Evolutionary conservation across 2,329 filamentous ascomycete species (phyloP), one percentile per base, ranked within the genome.

Genomic region (Sporothrix humicola): DNA sequence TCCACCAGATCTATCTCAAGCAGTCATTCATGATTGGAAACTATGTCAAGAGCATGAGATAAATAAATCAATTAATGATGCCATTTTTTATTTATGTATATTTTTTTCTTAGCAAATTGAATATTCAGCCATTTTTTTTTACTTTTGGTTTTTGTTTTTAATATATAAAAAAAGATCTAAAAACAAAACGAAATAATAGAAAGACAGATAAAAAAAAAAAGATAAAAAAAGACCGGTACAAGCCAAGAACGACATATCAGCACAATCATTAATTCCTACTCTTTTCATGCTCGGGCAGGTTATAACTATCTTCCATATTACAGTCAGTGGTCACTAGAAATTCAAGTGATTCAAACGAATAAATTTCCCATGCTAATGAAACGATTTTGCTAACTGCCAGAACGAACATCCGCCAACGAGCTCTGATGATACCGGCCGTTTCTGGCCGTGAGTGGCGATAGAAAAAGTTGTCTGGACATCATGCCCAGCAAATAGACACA

Each of bases 241-340:
- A 26, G 23, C 23, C 23, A 26, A 26, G 23, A 26, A 26, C 23
- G 3, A 26, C 23, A 26, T 26, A 26, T 26, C 23, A 26, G 23
- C 23, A 26, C 23, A 26, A 26, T 26, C 23, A 26, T 26, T 26
- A 26, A 26, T 26, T 26, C 23, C 23, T 26, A 26, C 23, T 26
- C 23, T 26, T 26, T 26, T 26, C 23, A 26, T 26, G 23, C 23
- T 26, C 23, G 23, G 23, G 23, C 23, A 37, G 31, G 31, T 50
- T 5, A 3, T 50, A 56, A 56, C 52, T 9, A 23, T 5, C 7
- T 56, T 20, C 52, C 3, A 15, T 5, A n/a, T 5, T 12, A 31
- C 1, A 37, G 13, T 37, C 5, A 20, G 6, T 15, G 0, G 6
- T 8, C 2, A 17, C 2, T 5, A 17, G 3, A 1, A 9, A 2